Evolutionary conservation across 345 rosid species (phyloP).

Genomic region (Bruguiera parviflora): DNA sequence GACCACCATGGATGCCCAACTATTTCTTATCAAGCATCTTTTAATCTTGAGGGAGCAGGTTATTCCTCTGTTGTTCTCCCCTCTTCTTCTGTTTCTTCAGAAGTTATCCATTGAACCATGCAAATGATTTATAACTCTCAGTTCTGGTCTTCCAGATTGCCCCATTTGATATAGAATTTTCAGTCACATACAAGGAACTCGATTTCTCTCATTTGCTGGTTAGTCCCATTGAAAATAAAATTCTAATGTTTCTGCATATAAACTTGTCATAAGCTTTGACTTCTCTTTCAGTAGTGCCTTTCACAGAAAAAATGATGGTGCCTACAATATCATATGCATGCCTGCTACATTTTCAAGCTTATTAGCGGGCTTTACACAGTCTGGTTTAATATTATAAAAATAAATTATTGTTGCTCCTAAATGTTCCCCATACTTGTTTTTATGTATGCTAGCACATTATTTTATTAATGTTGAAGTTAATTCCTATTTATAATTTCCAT

Average conservation of each 20-base stretch:
- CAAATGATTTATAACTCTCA: conserved; percentile 12
- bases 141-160: conserved; percentile 60
- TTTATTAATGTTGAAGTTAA: background rate
- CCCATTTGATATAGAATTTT: conserved; percentile 94
- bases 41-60: conserved; percentile 96
- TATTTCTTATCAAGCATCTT: conserved; percentile 91
- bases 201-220: conserved; percentile 98
- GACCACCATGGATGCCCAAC: conserved; percentile 86
- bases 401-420: too few relatives aligned
- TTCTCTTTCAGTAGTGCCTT: background rate
- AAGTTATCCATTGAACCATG: conserved; percentile 9
- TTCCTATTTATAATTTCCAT: conserved; percentile 18
- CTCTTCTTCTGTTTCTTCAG: conserved; percentile 16
- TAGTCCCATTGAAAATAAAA: conserved; percentile 34
- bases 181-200: conserved; percentile 93
- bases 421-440: conserved; percentile 6
- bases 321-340: too few relatives aligned
- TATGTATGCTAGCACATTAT: background rate
- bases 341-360: background rate
- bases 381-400: background rate
- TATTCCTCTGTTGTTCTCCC: conserved; percentile 10
- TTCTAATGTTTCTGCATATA: background rate
- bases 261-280: background rate
- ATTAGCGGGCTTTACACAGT: background rate
- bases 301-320: background rate